Evolutionary conservation across 345 rosid species (phyloP), one percentile per base, ranked within the genome.

Genomic region (Ricinus communis): DNA sequence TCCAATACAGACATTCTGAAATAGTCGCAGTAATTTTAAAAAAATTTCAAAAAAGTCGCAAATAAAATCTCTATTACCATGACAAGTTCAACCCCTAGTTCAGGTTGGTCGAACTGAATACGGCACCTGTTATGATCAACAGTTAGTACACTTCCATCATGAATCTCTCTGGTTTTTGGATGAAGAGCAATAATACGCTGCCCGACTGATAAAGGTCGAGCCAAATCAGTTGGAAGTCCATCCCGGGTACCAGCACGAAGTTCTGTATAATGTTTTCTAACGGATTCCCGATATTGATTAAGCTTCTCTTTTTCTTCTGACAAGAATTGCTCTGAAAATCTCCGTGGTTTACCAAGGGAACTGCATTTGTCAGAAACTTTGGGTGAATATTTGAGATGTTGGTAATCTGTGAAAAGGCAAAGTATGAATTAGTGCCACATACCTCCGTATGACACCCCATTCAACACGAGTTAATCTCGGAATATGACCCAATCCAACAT

Each of bases 371-470:
- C 75, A 68, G 61, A 45, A 63, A 73, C 10, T 22, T 18, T 24
- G 21, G 59, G 47, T 16, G 30, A 54, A 33, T 14, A 1, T n/a
- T 19, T 68, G 6, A 62, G 33, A 43, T 13, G 8, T 28, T 12
- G 1, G 11, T 27, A n/a, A 65, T 33, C 50, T 47, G 31, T 46
- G 36, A 45, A 53, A 43, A 33, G 47, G 25, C 19, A 66, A 33
- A 66, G 50, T 49, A 46, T 46, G 13, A 21, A 40, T 38, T 30
- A 76, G 77, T 65, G 46, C 55, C 36, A 52, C 50, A 60, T 73
- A 91, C 99, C 97, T 89, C 85, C 97, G 85, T 81, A 96, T 87
- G 76, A 96, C 99, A 74, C 96, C 94, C 99, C 98, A 96, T 82
- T 93, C 99, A 70, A 96, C 87, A 71, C 90, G 96, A 66, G 98